Evolutionary conservation across 2,329 filamentous ascomycete genomes (phyloP), one percentile per base, ranked within the genome.

Genomic region (Bipolaris bicolor): DNA sequence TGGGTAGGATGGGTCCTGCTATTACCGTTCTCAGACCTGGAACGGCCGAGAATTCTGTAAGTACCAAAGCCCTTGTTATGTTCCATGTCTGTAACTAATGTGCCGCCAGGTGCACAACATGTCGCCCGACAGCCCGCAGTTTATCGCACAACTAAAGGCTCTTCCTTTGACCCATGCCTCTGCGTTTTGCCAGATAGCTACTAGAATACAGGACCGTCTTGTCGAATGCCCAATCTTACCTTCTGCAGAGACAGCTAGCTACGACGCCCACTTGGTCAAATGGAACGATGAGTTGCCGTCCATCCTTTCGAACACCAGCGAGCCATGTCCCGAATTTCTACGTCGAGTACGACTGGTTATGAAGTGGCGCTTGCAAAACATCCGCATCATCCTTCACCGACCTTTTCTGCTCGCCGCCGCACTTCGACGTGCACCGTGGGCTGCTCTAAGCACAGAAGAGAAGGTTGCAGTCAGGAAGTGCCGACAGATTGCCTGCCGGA

Each of bases 341-440:
- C 86, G 86, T 61, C 88, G 89, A 47, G 86, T 88, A 0, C 84
- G 90, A 49, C 86, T 86, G 61, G 84, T 92, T 65, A 91, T 92
- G 88, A 90, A 90, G 73, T 93, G 90, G 90, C 84, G 90, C 13
- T 93, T 90, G 71, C 87, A 90, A 70, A 92, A 91, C 66, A 83
- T 92, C 45, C 87, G 90, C 45, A 89, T 92, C 76, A 83, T 93
- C 1, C 84, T 93, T 20, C 88, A 92, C 73, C 83, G 90, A 2
- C 90, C 90, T 0, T 86, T 89, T 0, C 81, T 94, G 1, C 82
- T 93, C 5, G 88, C 75, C 5, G 85, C 76, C 78, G 90, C 68
- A 81, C 86, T 69, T 81, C 81, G 81, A 67, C 78, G 62, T 64
- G 83, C 65, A 80, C 83, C 70, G 50, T 83, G 69, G 81, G 81